Conservation (phyloP, 192 early-diverging fungal genomes). For the Coemansia sp. region DNA sequence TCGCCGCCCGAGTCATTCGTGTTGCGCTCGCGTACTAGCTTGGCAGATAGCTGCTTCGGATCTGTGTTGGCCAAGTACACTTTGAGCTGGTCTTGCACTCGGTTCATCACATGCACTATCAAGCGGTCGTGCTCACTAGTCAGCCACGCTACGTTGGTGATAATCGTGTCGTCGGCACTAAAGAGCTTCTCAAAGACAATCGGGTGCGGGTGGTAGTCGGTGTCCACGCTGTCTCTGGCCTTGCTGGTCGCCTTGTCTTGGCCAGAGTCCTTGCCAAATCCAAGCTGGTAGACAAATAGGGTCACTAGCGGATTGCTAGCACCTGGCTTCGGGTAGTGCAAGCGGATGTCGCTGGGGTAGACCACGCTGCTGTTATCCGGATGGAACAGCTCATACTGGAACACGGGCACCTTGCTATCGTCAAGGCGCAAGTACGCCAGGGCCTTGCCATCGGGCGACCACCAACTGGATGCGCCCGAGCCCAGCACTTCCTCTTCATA, state of each 20-base stretch:
- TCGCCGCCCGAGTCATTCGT: conserved; percentile 60
- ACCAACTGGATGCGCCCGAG: conserved; percentile 74
- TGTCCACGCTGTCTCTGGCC: conserved; percentile 47
- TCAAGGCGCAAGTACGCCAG: conserved; percentile 87
- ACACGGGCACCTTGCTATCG: conserved; percentile 80
- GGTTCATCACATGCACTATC: conserved; percentile 81
- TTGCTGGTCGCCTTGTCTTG: conserved; percentile 15
- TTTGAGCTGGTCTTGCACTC: conserved; percentile 83
- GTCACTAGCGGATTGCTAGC: conserved; percentile 80
- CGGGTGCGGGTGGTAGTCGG: conserved; percentile 44
- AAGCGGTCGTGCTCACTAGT: conserved; percentile 62
- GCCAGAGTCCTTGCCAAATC: conserved; percentile 24
- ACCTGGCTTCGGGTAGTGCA: conserved; percentile 94
- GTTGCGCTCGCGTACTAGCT: conserved; percentile 62
- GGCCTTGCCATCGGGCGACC: conserved; percentile 77
- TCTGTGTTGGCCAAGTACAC: conserved; percentile 63
- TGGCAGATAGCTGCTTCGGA: conserved; percentile 39
- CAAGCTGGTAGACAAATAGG: conserved; percentile 67
- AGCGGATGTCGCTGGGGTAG: conserved; percentile 71
- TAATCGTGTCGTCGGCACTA: conserved; percentile 68
- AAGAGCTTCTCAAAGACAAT: conserved; percentile 49
- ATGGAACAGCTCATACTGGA: conserved; percentile 72
- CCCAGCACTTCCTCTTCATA: conserved; percentile 95
- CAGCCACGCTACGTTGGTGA: conserved; percentile 85
- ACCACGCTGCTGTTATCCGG: conserved; percentile 57